These are phyloP conservation scores for Rubus parviflorus DNA, from an alignment of 306 rosid species.

Conservation along the genomic window DNA sequence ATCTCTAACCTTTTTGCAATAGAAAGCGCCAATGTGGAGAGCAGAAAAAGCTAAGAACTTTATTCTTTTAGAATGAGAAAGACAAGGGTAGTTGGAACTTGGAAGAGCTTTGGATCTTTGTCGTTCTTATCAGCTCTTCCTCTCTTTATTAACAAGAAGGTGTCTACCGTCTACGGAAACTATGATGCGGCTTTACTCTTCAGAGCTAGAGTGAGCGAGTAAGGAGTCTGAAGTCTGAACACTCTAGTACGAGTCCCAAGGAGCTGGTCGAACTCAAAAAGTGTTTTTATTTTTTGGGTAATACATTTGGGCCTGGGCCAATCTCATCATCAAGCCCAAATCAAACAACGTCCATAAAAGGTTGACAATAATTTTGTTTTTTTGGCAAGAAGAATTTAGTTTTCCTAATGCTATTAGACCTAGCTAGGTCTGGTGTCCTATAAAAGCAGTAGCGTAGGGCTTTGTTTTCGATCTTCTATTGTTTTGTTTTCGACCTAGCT, in stretches of 20 bases:
- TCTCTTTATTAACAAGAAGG: too few relatives aligned
- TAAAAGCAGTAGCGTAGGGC: not conserved
- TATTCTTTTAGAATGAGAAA: not conserved
- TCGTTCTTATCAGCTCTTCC: too few relatives aligned
- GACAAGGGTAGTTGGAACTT: constrained; percentile 13
- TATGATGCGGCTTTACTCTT: too few relatives aligned
- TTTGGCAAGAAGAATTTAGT: too few relatives aligned
- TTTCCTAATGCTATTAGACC: too few relatives aligned
- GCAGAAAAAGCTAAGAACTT: constrained; percentile 16
- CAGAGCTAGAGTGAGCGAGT: not conserved
- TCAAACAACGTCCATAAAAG: too few relatives aligned
- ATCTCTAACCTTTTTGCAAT: constrained; percentile 38
- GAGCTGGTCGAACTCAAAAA: not conserved
- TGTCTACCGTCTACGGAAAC: too few relatives aligned
- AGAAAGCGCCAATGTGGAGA: constrained; percentile 39
- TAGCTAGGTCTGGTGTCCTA: not conserved
- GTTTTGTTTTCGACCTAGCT: too few relatives aligned
- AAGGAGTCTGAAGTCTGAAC: too few relatives aligned
- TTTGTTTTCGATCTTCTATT: too few relatives aligned
- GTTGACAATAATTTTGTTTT: too few relatives aligned
- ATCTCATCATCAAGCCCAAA: not conserved
- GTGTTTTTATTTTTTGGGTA: not conserved
- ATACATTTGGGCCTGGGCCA: not conserved
- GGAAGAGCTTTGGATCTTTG: not conserved
- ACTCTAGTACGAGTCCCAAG: too few relatives aligned